phyloP scores from a whole-genome alignment of 495 filamentous ascomycete genomes.

The Entonaema liquescens region DNA sequence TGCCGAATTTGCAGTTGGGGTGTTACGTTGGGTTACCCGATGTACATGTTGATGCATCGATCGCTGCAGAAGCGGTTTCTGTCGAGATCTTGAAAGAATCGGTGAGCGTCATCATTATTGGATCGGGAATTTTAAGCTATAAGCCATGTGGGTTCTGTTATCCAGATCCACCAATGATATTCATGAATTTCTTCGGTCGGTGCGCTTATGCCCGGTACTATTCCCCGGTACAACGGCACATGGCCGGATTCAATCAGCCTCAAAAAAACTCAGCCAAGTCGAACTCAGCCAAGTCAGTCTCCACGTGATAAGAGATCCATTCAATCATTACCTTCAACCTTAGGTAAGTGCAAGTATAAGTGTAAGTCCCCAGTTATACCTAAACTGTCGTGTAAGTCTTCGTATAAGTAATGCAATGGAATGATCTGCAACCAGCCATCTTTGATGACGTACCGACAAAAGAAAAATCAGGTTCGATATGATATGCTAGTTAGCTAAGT shows the following conservation, averaged over 20 bases:
- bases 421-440: background rate
- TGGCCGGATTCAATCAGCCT: slow-evolving; percentile 23
- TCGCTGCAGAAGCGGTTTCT: slow-evolving; percentile 33
- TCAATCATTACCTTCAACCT: too few species aligned
- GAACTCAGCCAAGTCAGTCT: slow-evolving; percentile 2
- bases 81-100: slow-evolving; percentile 29
- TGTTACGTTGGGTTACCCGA: background rate
- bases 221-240: background rate
- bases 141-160: background rate
- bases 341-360: too few species aligned
- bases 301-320: slow-evolving; percentile 20
- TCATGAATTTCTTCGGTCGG: background rate
- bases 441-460: background rate
- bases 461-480: background rate
- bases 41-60: slow-evolving; percentile 16
- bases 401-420: background rate
- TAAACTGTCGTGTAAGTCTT: background rate
- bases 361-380: too few species aligned
- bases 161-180: background rate
- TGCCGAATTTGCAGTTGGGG: background rate
- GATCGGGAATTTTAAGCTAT: slow-evolving; percentile 23
- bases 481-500: too few species aligned
- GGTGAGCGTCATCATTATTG: slow-evolving; percentile 18
- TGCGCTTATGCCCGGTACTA: background rate
- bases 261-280: slow-evolving; percentile 9